Base-by-base conservation (phyloP, 768 basidiomycete species). In the Artomyces pyxidatus region DNA sequence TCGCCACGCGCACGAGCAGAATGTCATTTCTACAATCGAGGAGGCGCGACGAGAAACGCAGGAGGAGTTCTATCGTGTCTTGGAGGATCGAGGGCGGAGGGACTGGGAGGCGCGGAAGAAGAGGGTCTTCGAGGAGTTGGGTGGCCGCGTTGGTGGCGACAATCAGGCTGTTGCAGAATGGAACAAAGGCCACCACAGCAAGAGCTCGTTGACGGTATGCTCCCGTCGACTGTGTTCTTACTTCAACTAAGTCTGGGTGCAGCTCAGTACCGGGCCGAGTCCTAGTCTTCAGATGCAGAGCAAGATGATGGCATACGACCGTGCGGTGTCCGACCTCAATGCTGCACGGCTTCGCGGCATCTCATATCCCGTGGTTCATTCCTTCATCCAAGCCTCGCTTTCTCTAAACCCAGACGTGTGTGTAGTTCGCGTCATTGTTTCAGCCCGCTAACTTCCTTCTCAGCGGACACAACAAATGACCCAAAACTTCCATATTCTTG, bases 261-360 rank as follows among this genome's bases (percentile, higher is more conserved):
- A 75, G 69, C 62, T 73, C 38, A 69, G 70, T 47, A 66, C 71
- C 1, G 69, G 74, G 1, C 80, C 84, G 1, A 80, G 74, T 51
- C 66, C 83, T 19, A 80, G 75, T 12, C 64, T 88, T 35, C 86
- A 89, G 61, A 87, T 87, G 84, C 92, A 94, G 65, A 81, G 77
- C 66, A 89, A 88, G 67, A 93, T 97, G 93, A 90, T 97, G 86
- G 83, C 81, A 11, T 99, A 97, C 63, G 88, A 94, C 70, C 80
- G 81, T 42, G 83, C 88, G 27, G 71, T 97, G 37, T 71, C 77
- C 6, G 81, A 88, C 21, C 70, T 97, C 44, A 93, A 96, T 68
- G 65, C 72, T 32, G 78, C 87, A 1, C 72, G 92, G 37, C 68
- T 84, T 16, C 77, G 82, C 3, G 84, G 80, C 16, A 80, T 73